Conservation (phyloP, 139 green algal genomes). For the Trebouxia sp. region DNA sequence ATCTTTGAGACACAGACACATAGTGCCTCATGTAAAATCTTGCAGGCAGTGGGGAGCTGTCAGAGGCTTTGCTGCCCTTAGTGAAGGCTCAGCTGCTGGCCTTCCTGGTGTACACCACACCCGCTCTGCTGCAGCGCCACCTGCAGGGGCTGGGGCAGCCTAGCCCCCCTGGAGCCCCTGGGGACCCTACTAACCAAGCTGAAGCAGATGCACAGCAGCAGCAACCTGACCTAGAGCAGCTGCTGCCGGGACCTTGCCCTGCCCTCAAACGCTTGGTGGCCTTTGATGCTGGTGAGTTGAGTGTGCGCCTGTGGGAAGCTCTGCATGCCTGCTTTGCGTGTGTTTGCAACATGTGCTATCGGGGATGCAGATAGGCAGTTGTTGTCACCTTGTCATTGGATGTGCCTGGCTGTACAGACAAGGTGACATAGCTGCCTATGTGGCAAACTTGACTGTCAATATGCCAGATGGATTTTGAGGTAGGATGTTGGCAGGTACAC, state of each 20-base stretch:
- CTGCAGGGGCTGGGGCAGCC: constrained; percentile 7
- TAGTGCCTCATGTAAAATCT: neutral
- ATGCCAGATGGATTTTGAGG: too few species aligned
- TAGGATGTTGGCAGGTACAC: too few species aligned
- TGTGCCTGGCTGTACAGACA: too few species aligned
- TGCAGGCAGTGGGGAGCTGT: constrained; percentile 10
- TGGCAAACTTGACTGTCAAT: too few species aligned
- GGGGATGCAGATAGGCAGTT: neutral
- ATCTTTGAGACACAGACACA: neutral
- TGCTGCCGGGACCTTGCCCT: constrained; percentile 39
- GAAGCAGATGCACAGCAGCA: neutral
- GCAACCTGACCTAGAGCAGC: neutral
- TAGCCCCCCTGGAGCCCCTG: too few species aligned
- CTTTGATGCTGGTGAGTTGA: constrained; percentile 41
- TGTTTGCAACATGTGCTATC: neutral
- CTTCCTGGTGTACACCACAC: constrained; percentile 47
- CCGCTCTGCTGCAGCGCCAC: neutral
- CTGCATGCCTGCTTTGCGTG: neutral
- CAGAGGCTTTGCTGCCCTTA: neutral
- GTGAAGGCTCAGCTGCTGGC: constrained; percentile 43
- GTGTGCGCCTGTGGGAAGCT: too few species aligned
- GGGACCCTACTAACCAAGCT: neutral
- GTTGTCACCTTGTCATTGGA: too few species aligned
- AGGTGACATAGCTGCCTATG: too few species aligned
- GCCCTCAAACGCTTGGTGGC: constrained; percentile 44